Evolutionary conservation across 1,139 yeast genomes (phyloP).

Genomic region (Suhomyces anneliseae): DNA sequence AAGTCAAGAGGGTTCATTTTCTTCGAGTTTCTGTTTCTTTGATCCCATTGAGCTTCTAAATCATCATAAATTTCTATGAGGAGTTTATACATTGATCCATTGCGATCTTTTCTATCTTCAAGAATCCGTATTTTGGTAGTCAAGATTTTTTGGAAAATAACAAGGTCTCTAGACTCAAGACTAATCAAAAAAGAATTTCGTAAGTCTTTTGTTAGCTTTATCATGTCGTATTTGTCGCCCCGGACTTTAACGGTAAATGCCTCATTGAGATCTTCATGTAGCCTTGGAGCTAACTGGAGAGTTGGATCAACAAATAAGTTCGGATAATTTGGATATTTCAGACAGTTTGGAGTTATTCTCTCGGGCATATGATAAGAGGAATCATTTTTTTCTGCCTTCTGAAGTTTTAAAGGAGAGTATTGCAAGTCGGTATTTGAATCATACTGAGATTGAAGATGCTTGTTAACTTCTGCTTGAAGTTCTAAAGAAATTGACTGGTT

Average conservation of each 20-base stretch:
- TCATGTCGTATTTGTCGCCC: background rate
- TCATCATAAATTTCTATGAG: background rate
- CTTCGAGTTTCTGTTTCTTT: background rate
- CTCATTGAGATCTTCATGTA: background rate
- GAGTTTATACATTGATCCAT: background rate
- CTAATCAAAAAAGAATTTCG: background rate
- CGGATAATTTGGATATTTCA: too few relatives aligned
- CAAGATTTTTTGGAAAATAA: conserved; percentile 1
- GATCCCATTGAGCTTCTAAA: conserved; percentile 2
- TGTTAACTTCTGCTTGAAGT: too few relatives aligned
- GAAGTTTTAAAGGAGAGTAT: too few relatives aligned
- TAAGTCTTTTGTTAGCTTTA: background rate
- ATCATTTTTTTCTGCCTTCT: too few relatives aligned
- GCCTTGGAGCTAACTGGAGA: background rate
- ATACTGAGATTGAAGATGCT: too few relatives aligned
- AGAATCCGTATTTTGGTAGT: background rate
- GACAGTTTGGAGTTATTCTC: too few relatives aligned
- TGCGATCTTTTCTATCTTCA: background rate
- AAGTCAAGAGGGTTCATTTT: too few relatives aligned
- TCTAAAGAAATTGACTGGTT: too few relatives aligned
- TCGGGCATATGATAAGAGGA: too few relatives aligned
- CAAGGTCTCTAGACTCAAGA: background rate
- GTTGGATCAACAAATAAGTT: background rate
- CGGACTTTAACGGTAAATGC: background rate
- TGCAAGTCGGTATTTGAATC: too few relatives aligned